phyloP scores from a whole-genome alignment of 78 protist species.

The slime mould (Dictyostelium discoideum) region dicty_2.7 NC_007088.5:6758001-6758500 shows the following conservation, averaged over 20 bases:
- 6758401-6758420: constrained; percentile 49
- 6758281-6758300: constrained; percentile 62
- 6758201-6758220: constrained; percentile 51
- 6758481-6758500: constrained; percentile 32
- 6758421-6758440: constrained; percentile 59
- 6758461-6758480: constrained; percentile 61
- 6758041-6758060: background rate
- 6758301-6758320: constrained; percentile 63
- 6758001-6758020: constrained; percentile 51
- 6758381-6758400: constrained; percentile 21
- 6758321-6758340: constrained; percentile 69
- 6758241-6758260: constrained; percentile 25
- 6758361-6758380: constrained; percentile 1
- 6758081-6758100: constrained; percentile 6
- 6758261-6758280: background rate
- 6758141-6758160: constrained; percentile 37
- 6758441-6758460: constrained; percentile 38
- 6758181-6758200: constrained; percentile 42
- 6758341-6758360: constrained; percentile 70
- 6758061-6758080: constrained; percentile 21
- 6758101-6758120: constrained; percentile 51
- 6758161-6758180: constrained; percentile 62
- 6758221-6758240: constrained; percentile 55
- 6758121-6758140: constrained; percentile 58
- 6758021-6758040: constrained; percentile 45